phyloP scores from a whole-genome alignment of 257 asterid genomes.

The Solanum tacnaense region DNA sequence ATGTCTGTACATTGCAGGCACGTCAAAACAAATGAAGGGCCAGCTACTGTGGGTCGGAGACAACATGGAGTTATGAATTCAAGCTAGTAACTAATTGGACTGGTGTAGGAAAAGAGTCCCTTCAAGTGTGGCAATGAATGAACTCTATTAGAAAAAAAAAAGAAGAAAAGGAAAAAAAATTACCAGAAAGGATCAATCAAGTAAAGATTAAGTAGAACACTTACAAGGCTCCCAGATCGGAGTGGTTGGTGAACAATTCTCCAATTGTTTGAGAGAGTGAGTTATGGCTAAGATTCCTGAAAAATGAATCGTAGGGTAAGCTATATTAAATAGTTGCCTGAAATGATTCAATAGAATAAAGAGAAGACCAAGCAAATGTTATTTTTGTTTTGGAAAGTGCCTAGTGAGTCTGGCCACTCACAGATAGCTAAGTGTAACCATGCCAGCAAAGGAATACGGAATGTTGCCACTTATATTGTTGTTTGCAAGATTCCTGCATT shows the following conservation, averaged over 20 bases:
- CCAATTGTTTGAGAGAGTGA: slow-evolving; percentile 61
- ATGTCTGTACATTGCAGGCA: not conserved
- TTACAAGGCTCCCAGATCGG: slow-evolving; percentile 59
- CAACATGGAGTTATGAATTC: not conserved
- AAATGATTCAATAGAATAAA: not conserved
- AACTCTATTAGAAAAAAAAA: not conserved
- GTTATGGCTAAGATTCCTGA: slow-evolving; percentile 77
- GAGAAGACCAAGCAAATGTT: not conserved
- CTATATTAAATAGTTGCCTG: slow-evolving; percentile 5
- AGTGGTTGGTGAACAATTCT: slow-evolving; percentile 69
- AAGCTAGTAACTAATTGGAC: not conserved
- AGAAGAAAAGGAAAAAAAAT: not conserved
- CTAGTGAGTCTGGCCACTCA: slow-evolving; percentile 31
- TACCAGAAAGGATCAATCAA: not conserved
- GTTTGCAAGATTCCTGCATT: slow-evolving; percentile 77
- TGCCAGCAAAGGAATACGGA: slow-evolving; percentile 62
- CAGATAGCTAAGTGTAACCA: slow-evolving; percentile 58
- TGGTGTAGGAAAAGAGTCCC: not conserved
- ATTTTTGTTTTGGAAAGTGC: not conserved
- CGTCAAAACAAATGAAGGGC: not conserved
- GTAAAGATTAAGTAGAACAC: not conserved
- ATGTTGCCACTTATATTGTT: slow-evolving; percentile 71
- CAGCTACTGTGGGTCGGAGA: not conserved
- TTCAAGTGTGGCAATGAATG: not conserved
- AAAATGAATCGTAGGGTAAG: slow-evolving; percentile 10